Conservation (phyloP, 495 filamentous ascomycete genomes). For the Chaetomidium leptoderma region DNA sequence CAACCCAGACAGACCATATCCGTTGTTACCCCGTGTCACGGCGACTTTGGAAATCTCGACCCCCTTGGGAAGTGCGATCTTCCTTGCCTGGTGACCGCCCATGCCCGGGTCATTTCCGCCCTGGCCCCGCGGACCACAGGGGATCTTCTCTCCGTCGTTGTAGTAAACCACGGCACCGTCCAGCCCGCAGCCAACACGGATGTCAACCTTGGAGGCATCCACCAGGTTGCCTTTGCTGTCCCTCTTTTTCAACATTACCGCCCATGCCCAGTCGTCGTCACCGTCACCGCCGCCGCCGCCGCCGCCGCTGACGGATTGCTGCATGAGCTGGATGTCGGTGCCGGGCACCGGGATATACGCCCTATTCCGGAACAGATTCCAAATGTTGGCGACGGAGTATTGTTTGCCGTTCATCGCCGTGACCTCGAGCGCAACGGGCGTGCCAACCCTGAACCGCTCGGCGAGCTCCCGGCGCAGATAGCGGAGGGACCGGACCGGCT, state of each 20-base stretch:
- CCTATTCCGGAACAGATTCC: slow-evolving; percentile 19
- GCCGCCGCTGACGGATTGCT: slow-evolving; percentile 19
- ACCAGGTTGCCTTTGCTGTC: slow-evolving; percentile 26
- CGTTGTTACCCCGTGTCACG: slow-evolving; percentile 22
- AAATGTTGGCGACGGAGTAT: background rate
- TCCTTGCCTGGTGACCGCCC: slow-evolving; percentile 34
- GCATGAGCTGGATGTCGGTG: slow-evolving; percentile 25
- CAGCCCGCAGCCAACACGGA: slow-evolving; percentile 36
- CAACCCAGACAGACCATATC: slow-evolving; percentile 30
- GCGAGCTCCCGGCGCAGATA: background rate
- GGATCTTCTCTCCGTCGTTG: slow-evolving; percentile 30
- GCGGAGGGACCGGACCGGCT: slow-evolving; percentile 8
- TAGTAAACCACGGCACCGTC: slow-evolving; percentile 41
- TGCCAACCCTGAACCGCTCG: slow-evolving; percentile 15
- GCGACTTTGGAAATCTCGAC: slow-evolving; percentile 33
- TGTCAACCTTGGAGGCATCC: slow-evolving; percentile 33
- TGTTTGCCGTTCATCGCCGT: slow-evolving; percentile 16
- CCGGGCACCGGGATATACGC: slow-evolving; percentile 20
- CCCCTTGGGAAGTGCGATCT: slow-evolving; percentile 27
- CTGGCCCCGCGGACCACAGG: slow-evolving; percentile 31
- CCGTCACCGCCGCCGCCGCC: background rate
- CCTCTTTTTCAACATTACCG: slow-evolving; percentile 31
- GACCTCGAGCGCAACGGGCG: slow-evolving; percentile 21
- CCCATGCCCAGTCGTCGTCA: slow-evolving; percentile 20
- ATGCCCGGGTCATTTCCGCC: slow-evolving; percentile 11